These are phyloP conservation scores for Teratosphaeria nubilosa DNA, from an alignment of 2,329 filamentous ascomycete genomes.

Conservation along the genomic window DNA sequence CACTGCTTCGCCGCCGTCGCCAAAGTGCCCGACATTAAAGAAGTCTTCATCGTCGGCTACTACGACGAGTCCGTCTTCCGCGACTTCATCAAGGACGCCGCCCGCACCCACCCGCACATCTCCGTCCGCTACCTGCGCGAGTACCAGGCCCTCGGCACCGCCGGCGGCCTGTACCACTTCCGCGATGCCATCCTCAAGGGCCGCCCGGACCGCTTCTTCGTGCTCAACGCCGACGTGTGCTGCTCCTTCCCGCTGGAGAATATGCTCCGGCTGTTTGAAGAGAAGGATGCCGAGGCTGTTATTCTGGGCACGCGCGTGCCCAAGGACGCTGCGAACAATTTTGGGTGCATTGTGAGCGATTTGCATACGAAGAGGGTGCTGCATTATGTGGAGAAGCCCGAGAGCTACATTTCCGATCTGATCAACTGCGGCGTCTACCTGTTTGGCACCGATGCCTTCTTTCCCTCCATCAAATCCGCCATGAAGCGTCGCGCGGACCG, in stretches of 20 bases:
- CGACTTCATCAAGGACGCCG: slow-evolving; percentile 91
- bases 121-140: slow-evolving; percentile 92
- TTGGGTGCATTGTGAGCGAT: slow-evolving; percentile 95
- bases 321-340: slow-evolving; percentile 88
- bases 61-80: slow-evolving; percentile 96
- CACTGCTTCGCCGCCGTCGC: slow-evolving; percentile 89
- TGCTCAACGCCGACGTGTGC: slow-evolving; percentile 96
- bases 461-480: slow-evolving; percentile 84
- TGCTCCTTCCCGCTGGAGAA: slow-evolving; percentile 93
- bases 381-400: slow-evolving; percentile 98
- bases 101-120: slow-evolving; percentile 74
- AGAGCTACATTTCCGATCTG: slow-evolving; percentile 92
- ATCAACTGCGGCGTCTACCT: slow-evolving; percentile 99
- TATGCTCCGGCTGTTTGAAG: slow-evolving; percentile 89
- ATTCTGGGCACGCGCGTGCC: slow-evolving; percentile 87
- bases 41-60: slow-evolving; percentile 97
- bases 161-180: slow-evolving; percentile 97
- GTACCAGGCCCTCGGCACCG: slow-evolving; percentile 92
- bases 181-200: slow-evolving; percentile 97
- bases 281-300: slow-evolving; percentile 91
- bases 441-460: slow-evolving; percentile 90
- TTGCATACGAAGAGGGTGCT: slow-evolving; percentile 87
- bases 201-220: slow-evolving; percentile 87
- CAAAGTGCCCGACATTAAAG: slow-evolving; percentile 83
- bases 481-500: slow-evolving; percentile 93